phyloP scores from a whole-genome alignment of 495 filamentous ascomycete species.

The Aspergillus sparsus region DNA sequence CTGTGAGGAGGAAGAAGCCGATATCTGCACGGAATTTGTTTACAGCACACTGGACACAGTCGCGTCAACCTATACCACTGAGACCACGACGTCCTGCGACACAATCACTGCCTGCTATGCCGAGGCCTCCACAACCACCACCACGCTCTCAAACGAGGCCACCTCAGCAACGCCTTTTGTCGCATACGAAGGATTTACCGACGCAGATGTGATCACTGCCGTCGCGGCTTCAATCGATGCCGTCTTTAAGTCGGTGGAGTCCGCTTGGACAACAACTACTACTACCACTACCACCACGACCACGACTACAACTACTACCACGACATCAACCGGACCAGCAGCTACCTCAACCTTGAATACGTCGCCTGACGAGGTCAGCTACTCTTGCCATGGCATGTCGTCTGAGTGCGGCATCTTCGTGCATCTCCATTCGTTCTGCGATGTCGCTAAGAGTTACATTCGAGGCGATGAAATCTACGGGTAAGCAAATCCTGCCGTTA shows the following conservation, averaged over 20 bases:
- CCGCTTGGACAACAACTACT: background rate
- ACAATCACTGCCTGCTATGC: constrained; percentile 18
- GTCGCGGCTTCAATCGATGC: background rate
- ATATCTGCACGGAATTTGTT: constrained; percentile 13
- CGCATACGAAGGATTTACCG: background rate
- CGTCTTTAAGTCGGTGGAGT: background rate
- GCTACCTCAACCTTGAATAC: background rate
- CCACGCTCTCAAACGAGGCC: background rate
- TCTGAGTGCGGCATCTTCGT: constrained; percentile 6
- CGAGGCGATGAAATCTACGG: constrained; percentile 2
- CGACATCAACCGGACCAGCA: background rate
- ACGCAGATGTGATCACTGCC: background rate
- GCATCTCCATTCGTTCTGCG: constrained; percentile 12
- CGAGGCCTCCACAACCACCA: constrained; percentile 7
- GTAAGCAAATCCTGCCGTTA: background rate
- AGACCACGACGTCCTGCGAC: constrained; percentile 2
- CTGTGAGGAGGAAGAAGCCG: constrained; percentile 18
- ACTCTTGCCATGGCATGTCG: constrained; percentile 2
- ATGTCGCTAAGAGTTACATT: constrained; percentile 12
- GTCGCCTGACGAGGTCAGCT: background rate
- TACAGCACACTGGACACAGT: constrained; percentile 2
- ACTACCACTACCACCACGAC: constrained; percentile 8
- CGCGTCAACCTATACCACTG: constrained; percentile 11
- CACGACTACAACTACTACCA: background rate
- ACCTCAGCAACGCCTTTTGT: background rate